Evolutionary conservation across 192 early-diverging fungal species (phyloP), one percentile per base, ranked within the genome.

Genomic region (Umbelopsis ramanniana): DNA sequence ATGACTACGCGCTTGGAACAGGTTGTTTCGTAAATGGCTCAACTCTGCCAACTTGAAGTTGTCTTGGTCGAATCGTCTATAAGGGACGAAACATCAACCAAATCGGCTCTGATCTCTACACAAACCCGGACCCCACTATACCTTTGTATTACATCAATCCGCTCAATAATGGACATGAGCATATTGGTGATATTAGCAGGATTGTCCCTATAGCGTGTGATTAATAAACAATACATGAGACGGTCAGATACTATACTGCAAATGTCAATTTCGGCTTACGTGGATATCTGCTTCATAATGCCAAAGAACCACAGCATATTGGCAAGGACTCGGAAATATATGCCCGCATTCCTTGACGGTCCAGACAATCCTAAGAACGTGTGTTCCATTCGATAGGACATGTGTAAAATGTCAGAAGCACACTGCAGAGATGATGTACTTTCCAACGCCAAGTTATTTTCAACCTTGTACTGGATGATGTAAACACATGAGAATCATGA

Each of bases 261-360:
- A 19, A n/a, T 74, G 12, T 52, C 2, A 26, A 53, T 22, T 14
- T 15, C 26, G 23, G 46, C 63, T 75, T 77, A 78, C 79, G 67
- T 66, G 40, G 75, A 38, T 21, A 69, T 79, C 46, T 81, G 73
- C 52, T 86, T 83, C 12, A 75, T 72, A 73, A 79, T 77, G 10
- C 82, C 85, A 75, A 86, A 82, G 22, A 84, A 81, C 85, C 79
- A 87, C 2, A 85, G 67, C 24, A 83, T 69, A 63, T 86, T 84
- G 7, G 87, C 87, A 38, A 88, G 35, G 0, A 86, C 46, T 4
- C 85, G 81, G 43, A 88, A 81, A 68, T 82, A 81, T 54, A 77
- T 76, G 33, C 81, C 76, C 9, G 77, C 79, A 9, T 83, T 74
- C 17, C 75, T 76, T 21, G 82, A 76, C 5, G 76, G 70, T 15